phyloP scores from a whole-genome alignment of 2,329 filamentous ascomycete genomes.

The Rhynchosporium graminicola region DNA sequence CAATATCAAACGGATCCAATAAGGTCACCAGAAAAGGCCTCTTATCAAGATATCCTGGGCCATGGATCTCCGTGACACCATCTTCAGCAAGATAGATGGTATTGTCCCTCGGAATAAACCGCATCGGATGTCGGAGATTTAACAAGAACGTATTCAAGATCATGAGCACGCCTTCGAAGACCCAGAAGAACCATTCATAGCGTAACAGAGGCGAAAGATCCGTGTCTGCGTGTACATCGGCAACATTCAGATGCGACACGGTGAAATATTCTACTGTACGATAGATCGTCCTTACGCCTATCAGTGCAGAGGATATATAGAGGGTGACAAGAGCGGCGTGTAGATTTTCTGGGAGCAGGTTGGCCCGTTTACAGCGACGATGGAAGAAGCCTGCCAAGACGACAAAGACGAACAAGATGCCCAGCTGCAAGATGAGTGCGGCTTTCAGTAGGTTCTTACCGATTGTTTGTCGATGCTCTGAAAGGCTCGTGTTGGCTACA shows the following conservation, averaged over 20 bases:
- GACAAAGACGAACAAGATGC: conserved; percentile 52
- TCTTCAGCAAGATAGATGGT: conserved; percentile 54
- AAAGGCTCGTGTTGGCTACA: conserved; percentile 48
- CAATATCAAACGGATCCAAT: conserved; percentile 39
- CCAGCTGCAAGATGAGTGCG: conserved; percentile 56
- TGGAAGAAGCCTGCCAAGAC: conserved; percentile 53
- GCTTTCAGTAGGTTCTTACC: conserved; percentile 52
- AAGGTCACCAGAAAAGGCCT: conserved; percentile 39
- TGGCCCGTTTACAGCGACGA: conserved; percentile 44
- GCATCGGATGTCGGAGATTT: conserved; percentile 53
- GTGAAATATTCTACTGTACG: conserved; percentile 61
- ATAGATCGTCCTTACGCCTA: conserved; percentile 57
- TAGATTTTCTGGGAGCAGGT: conserved; percentile 34
- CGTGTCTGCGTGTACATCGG: conserved; percentile 39
- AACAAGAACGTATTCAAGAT: conserved; percentile 51
- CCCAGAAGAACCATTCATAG: conserved; percentile 61
- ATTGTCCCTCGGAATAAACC: conserved; percentile 50
- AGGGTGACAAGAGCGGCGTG: conserved; percentile 47
- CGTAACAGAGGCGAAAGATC: conserved; percentile 50
- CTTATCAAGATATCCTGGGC: conserved; percentile 51
- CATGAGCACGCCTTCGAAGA: conserved; percentile 59
- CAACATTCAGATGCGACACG: conserved; percentile 46
- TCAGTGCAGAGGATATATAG: conserved; percentile 52
- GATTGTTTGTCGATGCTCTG: conserved; percentile 42
- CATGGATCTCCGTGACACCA: conserved; percentile 51